Base-by-base conservation (phyloP, 176 grass and related monocot genomes). In the Aegilops bicornis region DNA sequence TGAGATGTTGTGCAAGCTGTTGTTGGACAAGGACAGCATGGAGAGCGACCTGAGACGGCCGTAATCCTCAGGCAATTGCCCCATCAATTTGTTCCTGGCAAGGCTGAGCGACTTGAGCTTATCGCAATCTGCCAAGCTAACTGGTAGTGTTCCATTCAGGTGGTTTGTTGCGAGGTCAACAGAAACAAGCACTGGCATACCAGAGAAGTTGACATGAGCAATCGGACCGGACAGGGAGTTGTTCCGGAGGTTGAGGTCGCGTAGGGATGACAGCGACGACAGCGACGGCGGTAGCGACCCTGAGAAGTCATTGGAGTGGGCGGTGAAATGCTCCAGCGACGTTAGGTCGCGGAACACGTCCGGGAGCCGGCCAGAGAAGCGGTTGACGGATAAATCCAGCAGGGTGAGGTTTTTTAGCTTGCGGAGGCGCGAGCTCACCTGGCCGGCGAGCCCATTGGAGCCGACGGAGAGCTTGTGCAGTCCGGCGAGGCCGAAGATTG, bases 21-120 rank as follows among this genome's bases (percentile, higher is more conserved):
- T 98, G 84, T 98, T 98, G 1, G 96, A 98, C 77, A 98, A 60
- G 14, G 96, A 95, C 25, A 98, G 91, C 62, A 92, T 80, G 7
- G 91, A 82, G 25, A 98, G 93, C 0, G 93, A 95, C 23, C 29
- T 1, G 7, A 98, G 91, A 2, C 76, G 91, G 32, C 37, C 24
- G 62, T 91, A 95, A 29, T 73, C 86, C 37, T 86, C 37, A 0
- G 96, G 96, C 62, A 98, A 19, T 72, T 93, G 77, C 76, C 96
- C 96, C 1, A 84, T 95, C 12, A 95, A 75, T 67, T 69, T 87
- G 67, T 98, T 98, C 86, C 89, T 98, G 43, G 96, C 96, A 86
- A 98, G 83, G 77, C 93, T 98, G 79, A 98, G 68, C 0, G 96
- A 95, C 73, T 77, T 93, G 81, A 98, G 86, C 6, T 89, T 27